phyloP scores from a whole-genome alignment of 2,329 filamentous ascomycete species.

The Calcarisporium arbuscula region DNA sequence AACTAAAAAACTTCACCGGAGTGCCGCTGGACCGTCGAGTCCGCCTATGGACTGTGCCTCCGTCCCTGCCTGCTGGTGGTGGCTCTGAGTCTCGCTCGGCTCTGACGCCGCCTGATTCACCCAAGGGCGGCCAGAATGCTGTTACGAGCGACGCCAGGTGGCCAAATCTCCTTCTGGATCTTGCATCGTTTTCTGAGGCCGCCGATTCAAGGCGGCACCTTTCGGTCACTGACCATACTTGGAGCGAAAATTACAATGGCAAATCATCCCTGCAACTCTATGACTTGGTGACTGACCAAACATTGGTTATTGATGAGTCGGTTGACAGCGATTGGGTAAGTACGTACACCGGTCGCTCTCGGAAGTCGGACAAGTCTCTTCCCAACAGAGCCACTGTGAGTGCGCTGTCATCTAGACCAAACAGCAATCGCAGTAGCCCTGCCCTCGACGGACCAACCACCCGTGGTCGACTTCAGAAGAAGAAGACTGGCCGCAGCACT shows the following conservation, averaged over 20 bases:
- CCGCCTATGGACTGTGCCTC: conserved; percentile 62
- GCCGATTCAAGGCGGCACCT: conserved; percentile 18
- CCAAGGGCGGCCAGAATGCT: conserved; percentile 19
- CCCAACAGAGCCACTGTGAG: conserved; percentile 21
- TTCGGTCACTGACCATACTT: conserved; percentile 55
- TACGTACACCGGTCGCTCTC: conserved; percentile 32
- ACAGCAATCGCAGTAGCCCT: conserved; percentile 64
- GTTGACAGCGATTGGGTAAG: conserved; percentile 55
- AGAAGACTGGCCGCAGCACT: conserved; percentile 60
- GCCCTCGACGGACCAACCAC: conserved; percentile 56
- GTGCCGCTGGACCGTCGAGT: conserved; percentile 69
- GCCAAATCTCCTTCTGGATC: conserved; percentile 37
- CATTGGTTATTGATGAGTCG: conserved; percentile 79
- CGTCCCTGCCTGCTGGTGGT: conserved; percentile 31
- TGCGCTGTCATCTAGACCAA: conserved; percentile 20
- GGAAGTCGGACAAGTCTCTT: conserved; percentile 29
- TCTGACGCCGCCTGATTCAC: conserved; percentile 35
- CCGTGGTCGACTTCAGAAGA: conserved; percentile 64
- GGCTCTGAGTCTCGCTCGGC: conserved; percentile 27
- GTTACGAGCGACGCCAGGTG: conserved; percentile 25
- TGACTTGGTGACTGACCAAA: conserved; percentile 65
- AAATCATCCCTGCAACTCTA: conserved; percentile 57
- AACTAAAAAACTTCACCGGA: conserved; percentile 61
- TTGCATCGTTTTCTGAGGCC: conserved; percentile 47
- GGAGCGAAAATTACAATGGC: conserved; percentile 73